Evolutionary conservation across 179 eudicot genomes (phyloP).

Genomic region (Spergularia azorica): DNA sequence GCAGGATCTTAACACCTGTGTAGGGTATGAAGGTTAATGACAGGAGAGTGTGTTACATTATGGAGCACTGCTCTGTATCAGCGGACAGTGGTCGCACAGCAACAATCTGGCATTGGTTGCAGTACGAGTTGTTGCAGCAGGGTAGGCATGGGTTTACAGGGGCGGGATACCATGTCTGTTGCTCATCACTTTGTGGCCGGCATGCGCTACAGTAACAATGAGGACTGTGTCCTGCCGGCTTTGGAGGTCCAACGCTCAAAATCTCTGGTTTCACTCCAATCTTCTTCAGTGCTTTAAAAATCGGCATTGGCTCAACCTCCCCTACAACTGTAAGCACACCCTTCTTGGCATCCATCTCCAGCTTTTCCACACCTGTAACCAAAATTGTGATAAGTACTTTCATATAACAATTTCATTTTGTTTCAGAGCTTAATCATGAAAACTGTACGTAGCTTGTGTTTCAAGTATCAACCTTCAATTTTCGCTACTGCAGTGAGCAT

Average conservation of each 20-base stretch:
- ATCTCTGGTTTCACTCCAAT: conserved; percentile 35
- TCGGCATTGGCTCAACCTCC: conserved; percentile 51
- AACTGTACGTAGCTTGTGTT: not conserved
- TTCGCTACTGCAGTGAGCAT: conserved; percentile 44
- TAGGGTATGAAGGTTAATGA: not conserved
- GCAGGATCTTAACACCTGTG: not conserved
- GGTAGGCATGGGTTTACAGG: conserved; percentile 6
- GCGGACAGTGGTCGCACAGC: conserved; percentile 2
- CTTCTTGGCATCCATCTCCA: conserved; percentile 37
- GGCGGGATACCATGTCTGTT: not conserved
- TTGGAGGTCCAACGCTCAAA: conserved; percentile 39
- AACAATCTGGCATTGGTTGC: conserved; percentile 30
- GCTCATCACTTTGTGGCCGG: conserved; percentile 22
- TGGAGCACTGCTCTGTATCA: conserved; percentile 25
- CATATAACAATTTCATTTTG: not conserved
- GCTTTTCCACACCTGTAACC: conserved; percentile 39
- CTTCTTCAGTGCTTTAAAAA: conserved; percentile 38
- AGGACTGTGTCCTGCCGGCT: conserved; percentile 22
- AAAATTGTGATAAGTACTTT: not conserved
- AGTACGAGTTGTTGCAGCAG: conserved; percentile 25
- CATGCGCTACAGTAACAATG: conserved; percentile 24
- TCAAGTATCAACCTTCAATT: conserved; percentile 31
- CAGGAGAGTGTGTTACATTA: conserved; percentile 7
- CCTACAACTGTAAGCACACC: conserved; percentile 45
- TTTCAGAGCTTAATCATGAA: not conserved